Conservation (phyloP, 495 filamentous ascomycete species). For the Sphaerosporella brunnea region DNA sequence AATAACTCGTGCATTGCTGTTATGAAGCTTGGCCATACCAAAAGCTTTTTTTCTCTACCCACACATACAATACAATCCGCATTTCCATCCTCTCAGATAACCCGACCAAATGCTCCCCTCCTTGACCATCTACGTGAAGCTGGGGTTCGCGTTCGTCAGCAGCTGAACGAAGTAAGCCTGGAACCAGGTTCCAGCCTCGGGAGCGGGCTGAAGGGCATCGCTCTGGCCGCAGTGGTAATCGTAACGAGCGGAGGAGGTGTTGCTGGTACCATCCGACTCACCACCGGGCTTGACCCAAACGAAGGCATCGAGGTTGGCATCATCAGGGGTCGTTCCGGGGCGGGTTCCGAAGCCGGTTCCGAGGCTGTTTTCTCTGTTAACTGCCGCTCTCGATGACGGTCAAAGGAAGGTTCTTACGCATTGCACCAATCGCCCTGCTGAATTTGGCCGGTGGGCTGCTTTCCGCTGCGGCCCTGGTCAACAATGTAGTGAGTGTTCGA, state of each 20-base stretch:
- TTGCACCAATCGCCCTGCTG: slow-evolving; percentile 79
- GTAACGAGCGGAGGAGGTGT: slow-evolving; percentile 44
- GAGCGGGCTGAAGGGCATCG: slow-evolving; percentile 36
- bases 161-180: slow-evolving; percentile 60
- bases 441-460: slow-evolving; percentile 41
- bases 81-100: no score
- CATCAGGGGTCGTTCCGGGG: slow-evolving; percentile 35
- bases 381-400: no score
- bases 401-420: no score
- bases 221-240: slow-evolving; percentile 51
- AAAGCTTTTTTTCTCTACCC: no score
- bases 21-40: no score
- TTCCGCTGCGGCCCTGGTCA: slow-evolving; percentile 39
- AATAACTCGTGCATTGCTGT: no score
- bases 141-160: slow-evolving; percentile 47
- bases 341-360: slow-evolving; percentile 36
- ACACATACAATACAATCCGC: no score
- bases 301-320: slow-evolving; percentile 37
- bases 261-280: slow-evolving; percentile 59
- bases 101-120: no score
- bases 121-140: slow-evolving; percentile 29
- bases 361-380: no score
- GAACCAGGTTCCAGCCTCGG: slow-evolving; percentile 65
- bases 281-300: slow-evolving; percentile 51
- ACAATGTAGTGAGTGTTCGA: slow-evolving; percentile 51